phyloP scores from a whole-genome alignment of 164 flowering plant species.

The Sextonia rubra region DNA sequence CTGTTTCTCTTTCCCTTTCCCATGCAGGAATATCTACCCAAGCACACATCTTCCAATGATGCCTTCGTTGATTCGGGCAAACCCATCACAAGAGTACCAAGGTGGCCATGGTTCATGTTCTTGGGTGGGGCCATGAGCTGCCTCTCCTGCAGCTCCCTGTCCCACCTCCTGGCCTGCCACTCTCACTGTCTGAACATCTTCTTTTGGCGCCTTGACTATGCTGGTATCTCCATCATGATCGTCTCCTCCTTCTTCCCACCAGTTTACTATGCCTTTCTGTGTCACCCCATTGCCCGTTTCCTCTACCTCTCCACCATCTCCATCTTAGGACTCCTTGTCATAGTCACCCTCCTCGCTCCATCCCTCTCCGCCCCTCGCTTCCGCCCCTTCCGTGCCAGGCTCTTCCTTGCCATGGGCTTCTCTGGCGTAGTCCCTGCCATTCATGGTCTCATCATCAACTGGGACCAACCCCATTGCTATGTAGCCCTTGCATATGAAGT shows the following conservation, averaged over 20 bases:
- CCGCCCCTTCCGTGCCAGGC: conserved; percentile 58
- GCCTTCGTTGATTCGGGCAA: not conserved
- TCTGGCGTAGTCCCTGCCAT: conserved; percentile 78
- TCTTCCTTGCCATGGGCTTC: conserved; percentile 92
- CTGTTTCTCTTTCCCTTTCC: not conserved
- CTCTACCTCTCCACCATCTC: conserved; percentile 72
- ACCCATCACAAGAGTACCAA: conserved; percentile 28
- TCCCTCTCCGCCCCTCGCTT: conserved; percentile 55
- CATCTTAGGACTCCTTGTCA: conserved; percentile 45
- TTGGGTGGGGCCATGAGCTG: conserved; percentile 79
- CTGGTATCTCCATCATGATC: conserved; percentile 91
- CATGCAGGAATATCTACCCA: not conserved
- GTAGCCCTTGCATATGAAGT: conserved; percentile 66
- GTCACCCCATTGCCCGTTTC: conserved; percentile 41
- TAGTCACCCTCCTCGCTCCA: conserved; percentile 70
- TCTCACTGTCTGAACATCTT: conserved; percentile 63
- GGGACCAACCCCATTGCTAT: conserved; percentile 44
- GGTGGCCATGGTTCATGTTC: conserved; percentile 94
- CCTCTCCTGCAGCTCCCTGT: conserved; percentile 69
- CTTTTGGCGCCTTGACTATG: conserved; percentile 95
- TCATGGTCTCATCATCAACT: conserved; percentile 59
- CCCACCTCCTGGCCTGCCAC: conserved; percentile 96
- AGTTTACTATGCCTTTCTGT: conserved; percentile 70
- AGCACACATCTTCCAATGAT: not conserved
- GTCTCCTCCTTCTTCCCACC: conserved; percentile 89